phyloP scores from a whole-genome alignment of 1,284 basidiomycete species.

The Kwoniella shivajii region DNA sequence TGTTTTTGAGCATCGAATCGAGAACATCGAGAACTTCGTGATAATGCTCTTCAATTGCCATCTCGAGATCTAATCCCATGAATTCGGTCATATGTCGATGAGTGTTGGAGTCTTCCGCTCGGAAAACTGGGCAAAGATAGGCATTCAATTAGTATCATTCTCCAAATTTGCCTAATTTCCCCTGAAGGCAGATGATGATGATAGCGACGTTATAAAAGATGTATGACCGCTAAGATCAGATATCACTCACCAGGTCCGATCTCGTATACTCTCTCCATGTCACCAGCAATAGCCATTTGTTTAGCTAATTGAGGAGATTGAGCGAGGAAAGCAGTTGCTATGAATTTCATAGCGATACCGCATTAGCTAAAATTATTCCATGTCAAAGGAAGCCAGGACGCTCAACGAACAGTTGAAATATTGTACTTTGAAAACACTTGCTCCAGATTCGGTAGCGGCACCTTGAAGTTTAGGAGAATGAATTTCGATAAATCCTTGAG shows the following conservation, averaged over 20 bases:
- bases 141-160: not conserved
- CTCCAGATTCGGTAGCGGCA: conserved; percentile 94
- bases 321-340: conserved; percentile 78
- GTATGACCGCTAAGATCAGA: not conserved
- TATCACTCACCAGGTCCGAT: conserved; percentile 67
- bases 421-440: conserved; percentile 94
- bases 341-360: not conserved
- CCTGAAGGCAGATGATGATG: not conserved
- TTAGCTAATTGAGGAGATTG: conserved; percentile 97
- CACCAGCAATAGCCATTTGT: conserved; percentile 98
- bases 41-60: conserved; percentile 97
- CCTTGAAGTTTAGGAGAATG: conserved; percentile 98
- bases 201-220: not conserved
- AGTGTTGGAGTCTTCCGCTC: conserved; percentile 97
- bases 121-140: conserved; percentile 68
- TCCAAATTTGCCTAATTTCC: not conserved
- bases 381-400: not conserved
- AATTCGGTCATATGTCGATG: conserved; percentile 99
- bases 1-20: conserved; percentile 76
- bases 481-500: conserved; percentile 76
- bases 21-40: conserved; percentile 91
- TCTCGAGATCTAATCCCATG: conserved; percentile 97
- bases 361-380: not conserved
- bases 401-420: conserved; percentile 84
- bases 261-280: conserved; percentile 97